Base-by-base conservation (phyloP, 2,329 filamentous ascomycete species). In the Trichoderma sp. region DNA sequence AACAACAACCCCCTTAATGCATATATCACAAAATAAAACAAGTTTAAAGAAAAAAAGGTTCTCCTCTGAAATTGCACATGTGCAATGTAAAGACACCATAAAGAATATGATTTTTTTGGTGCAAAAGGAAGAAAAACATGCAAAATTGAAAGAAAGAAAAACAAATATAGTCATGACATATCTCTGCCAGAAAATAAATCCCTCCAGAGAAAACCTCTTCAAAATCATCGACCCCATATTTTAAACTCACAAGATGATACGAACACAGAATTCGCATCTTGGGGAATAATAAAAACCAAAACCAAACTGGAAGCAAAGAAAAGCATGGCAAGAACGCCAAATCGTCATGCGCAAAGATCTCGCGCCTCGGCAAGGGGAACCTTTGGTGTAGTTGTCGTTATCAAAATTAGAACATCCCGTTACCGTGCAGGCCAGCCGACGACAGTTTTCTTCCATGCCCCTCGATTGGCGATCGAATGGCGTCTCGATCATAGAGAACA, bases 371-470 rank as follows among this genome's bases (percentile, higher is more conserved):
- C 38, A 67, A 16, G n/a, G 33, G n/a, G 11, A n/a, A 35, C n/a
- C 45, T 53, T 21, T 21, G 5, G 50, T 38, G 31, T 77, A 29
- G n/a, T 56, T 24, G 31, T 66, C 24, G 3, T 33, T 33, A 6
- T 50, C n/a, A 50, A 24, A 29, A 18, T 81, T 83, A 91, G 78
- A 91, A 88, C 88, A 91, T 88, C 82, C 91, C 89, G 80, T 85
- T 89, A 72, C 83, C 84, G 78, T 89, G 85, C 45, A 91, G 81
- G 0, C 89, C 89, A 14, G 88, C 91, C 35, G 86, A 85, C 35
- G 86, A 85, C 63, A 86, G 83, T 74, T 85, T 84, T 62, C 85
- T 85, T 79, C 79, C 82, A 65, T 77, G 78, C 7, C 78, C 76
- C 45, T 84, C 82, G 38, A 81, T 77, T 1, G 84, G 83, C 8